Evolutionary conservation across 1,284 basidiomycete species (phyloP).

Genomic region (Leccinum fallax): DNA sequence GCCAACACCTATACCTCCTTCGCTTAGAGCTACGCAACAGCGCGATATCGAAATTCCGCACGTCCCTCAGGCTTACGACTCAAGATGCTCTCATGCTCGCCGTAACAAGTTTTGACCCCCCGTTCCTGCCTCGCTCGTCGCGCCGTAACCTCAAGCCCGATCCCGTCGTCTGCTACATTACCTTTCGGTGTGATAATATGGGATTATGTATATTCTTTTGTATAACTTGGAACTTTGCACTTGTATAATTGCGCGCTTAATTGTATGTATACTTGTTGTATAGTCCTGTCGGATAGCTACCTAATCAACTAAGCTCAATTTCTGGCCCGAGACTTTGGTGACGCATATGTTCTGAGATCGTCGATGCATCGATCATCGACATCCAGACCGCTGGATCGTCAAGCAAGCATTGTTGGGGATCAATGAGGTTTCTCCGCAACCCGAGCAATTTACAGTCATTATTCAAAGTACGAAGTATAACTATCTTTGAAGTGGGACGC

Average conservation of each 20-base stretch:
- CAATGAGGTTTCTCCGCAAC: neutral
- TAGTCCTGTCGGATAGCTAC: neutral
- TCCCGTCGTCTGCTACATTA: slow-evolving; percentile 16
- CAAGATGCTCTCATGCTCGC: slow-evolving; percentile 30
- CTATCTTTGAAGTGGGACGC: neutral
- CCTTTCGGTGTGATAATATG: slow-evolving; percentile 31
- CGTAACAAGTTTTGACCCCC: slow-evolving; percentile 3
- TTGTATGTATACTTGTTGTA: slow-evolving; percentile 28
- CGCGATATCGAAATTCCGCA: slow-evolving; percentile 3
- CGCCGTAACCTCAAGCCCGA: slow-evolving; percentile 27
- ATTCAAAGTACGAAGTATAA: neutral
- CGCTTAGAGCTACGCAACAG: slow-evolving; percentile 15
- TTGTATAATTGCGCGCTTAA: slow-evolving; percentile 32
- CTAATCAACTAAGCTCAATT: neutral
- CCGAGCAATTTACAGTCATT: neutral
- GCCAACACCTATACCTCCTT: slow-evolving; percentile 25
- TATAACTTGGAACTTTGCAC: slow-evolving; percentile 23
- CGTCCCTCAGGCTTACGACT: slow-evolving; percentile 10
- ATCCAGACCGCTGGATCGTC: neutral
- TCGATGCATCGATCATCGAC: neutral
- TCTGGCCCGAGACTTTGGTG: neutral
- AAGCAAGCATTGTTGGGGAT: neutral
- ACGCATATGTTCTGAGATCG: neutral
- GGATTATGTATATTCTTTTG: slow-evolving; percentile 38
- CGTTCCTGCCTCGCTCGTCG: slow-evolving; percentile 7